A percentile compares a stretch with the other conserved stretches of the same genome.
phyloP scores from a whole-genome alignment of 768 basidiomycete genomes.

The Leccinum arenicola region DNA sequence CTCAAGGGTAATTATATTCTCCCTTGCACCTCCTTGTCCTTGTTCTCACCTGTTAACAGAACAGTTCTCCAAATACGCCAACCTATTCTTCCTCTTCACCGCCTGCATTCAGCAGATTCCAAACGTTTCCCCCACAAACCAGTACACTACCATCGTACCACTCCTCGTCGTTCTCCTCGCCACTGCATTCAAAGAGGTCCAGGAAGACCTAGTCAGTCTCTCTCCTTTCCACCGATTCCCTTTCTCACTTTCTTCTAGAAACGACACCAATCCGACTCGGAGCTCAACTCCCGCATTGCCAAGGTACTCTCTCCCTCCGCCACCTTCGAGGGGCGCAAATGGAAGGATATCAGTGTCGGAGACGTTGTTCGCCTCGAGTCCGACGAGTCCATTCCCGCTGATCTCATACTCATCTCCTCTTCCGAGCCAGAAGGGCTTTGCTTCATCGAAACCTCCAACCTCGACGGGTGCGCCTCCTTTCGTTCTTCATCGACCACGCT shows the following conservation, averaged over 20 bases:
- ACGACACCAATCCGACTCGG: constrained; percentile 93
- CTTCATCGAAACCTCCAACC: constrained; percentile 96
- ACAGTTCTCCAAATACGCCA: constrained; percentile 99
- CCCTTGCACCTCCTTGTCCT: not conserved
- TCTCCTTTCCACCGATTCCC: too few species aligned
- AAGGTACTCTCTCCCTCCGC: constrained; percentile 68
- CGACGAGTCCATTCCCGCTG: constrained; percentile 95
- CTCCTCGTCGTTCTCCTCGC: constrained; percentile 85
- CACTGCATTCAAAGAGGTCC: constrained; percentile 92
- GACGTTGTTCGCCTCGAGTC: constrained; percentile 90
- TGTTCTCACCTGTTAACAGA: constrained; percentile 45
- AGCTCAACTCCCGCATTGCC: constrained; percentile 80
- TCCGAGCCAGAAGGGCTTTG: constrained; percentile 97
- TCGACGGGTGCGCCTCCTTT: constrained; percentile 75
- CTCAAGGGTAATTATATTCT: constrained; percentile 64
- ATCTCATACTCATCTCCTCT: constrained; percentile 81
- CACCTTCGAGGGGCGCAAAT: constrained; percentile 72
- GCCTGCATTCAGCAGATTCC: constrained; percentile 98
- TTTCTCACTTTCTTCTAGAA: constrained; percentile 51
- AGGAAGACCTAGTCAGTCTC: constrained; percentile 74
- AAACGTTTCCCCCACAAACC: constrained; percentile 93
- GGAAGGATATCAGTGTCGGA: constrained; percentile 88
- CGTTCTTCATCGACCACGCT: not conserved
- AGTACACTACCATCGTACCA: constrained; percentile 92
- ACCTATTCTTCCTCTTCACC: constrained; percentile 97